Base-by-base conservation (phyloP, 768 basidiomycete genomes). In the Rickenella mellea region DNA sequence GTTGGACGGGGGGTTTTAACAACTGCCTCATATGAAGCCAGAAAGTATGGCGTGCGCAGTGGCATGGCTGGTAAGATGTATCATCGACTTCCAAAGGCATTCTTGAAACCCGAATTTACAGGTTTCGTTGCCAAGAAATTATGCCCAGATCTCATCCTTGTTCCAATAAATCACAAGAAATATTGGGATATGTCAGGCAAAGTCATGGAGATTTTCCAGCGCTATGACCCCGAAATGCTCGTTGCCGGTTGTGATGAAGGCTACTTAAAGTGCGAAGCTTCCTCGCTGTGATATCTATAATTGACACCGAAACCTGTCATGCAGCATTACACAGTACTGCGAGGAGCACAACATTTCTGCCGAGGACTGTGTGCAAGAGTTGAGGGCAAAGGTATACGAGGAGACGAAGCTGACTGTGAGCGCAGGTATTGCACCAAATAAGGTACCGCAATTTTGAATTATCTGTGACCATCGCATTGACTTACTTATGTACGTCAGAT, bases 381-480 rank as follows among this genome's bases (percentile, higher is more conserved):
- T 99, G 65, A 70, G 96, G 19, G 69, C 68, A 20, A 68, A 67
- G 30, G 87, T 97, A 2, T 69, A 80, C 42, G 67, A 68, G 14
- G 85, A 85, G 60, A 97, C 93, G 2, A 74, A 75, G 41, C 58
- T 98, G 39, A 98, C 96, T 2, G 90, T 87, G 40, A 92, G 88
- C 51, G 93, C 92, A 24, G 96, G 96, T 2, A 91, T 98, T 44
- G 92, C 94, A 0, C 87, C 94, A 1, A 98, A 93, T 62, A 86
- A 85, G 71, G 91, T 91, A 54, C 41, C 51, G 8, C 43, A 19
- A 38, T 17, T 17, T 21, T 21, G 38, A 25, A 50, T 40, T 27
- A 50, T 48, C 40, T 47, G 6, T 17, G 33, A 29, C 21, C 37
- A 43, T 47, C 20, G 10, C 14, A 2, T 36, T 5, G 4, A 4